A percentile compares a stretch with the other conserved stretches of the same genome.
Evolutionary conservation across 129 eudicot species (phyloP).

Genomic region (Flaveria robusta): DNA sequence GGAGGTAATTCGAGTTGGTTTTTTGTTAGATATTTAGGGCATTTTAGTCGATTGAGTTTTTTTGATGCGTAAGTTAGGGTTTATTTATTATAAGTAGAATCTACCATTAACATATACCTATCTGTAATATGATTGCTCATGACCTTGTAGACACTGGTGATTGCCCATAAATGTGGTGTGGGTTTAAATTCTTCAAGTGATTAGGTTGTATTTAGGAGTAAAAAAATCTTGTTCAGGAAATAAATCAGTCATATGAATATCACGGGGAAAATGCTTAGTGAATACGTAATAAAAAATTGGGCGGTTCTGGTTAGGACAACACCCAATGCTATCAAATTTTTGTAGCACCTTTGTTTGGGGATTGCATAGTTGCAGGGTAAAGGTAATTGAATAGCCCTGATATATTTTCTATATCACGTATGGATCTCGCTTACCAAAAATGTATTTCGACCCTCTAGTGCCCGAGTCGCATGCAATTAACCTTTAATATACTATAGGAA

Average conservation of each 20-base stretch:
- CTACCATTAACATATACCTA: conserved; percentile 1
- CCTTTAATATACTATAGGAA: background rate
- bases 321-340: too few relatives aligned
- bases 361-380: too few relatives aligned
- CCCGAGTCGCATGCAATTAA: background rate
- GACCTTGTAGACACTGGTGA: too few relatives aligned
- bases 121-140: too few relatives aligned
- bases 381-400: background rate
- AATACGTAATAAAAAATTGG: background rate
- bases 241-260: background rate
- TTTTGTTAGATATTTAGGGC: background rate
- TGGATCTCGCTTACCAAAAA: background rate
- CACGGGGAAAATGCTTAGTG: background rate
- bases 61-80: background rate
- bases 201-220: background rate
- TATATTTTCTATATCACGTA: background rate
- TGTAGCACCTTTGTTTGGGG: too few relatives aligned
- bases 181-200: too few relatives aligned
- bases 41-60: background rate
- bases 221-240: too few relatives aligned
- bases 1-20: conserved; percentile 46
- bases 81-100: conserved; percentile 7
- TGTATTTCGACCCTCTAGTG: background rate
- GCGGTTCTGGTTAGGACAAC: conserved; percentile 6
- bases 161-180: too few relatives aligned